These are phyloP conservation scores for Hemisphaericaspora lyxosophila DNA, from an alignment of 1,139 yeast species.

Conservation along the genomic window DNA sequence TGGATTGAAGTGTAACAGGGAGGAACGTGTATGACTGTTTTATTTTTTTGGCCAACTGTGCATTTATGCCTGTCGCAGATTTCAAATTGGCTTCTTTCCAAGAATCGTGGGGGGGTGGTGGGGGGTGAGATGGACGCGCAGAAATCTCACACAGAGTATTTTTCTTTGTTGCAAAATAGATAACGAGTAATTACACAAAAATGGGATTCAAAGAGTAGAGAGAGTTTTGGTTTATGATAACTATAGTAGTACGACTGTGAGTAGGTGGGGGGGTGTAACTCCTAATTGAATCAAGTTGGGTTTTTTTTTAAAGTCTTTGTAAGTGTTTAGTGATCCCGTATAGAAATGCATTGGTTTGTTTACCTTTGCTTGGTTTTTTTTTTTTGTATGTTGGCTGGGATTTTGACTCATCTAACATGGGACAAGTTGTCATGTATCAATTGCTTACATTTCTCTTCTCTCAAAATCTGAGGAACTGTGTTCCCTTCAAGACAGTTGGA, in stretches of 20 bases:
- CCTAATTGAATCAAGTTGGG: too few species aligned
- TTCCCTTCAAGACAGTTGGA: too few species aligned
- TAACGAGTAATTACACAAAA: background rate
- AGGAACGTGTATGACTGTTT: background rate
- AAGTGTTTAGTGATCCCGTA: too few species aligned
- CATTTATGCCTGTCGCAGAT: too few species aligned
- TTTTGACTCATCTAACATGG: too few species aligned
- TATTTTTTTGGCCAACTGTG: background rate
- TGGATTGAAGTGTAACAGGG: background rate
- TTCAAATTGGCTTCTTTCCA: background rate
- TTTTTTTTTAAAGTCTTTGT: too few species aligned
- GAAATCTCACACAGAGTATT: background rate
- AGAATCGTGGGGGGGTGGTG: background rate
- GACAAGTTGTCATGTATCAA: too few species aligned
- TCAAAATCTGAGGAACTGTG: too few species aligned
- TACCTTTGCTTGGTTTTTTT: background rate
- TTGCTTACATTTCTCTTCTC: too few species aligned
- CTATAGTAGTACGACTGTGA: background rate
- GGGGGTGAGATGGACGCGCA: background rate
- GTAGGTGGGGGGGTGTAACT: too few species aligned
- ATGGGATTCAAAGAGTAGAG: background rate
- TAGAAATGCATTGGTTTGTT: too few species aligned
- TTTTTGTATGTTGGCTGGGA: background rate
- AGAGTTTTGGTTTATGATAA: background rate
- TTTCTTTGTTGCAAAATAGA: background rate